A percentile compares a stretch with the other conserved stretches of the same genome.
Evolutionary conservation across 495 filamentous ascomycete genomes (phyloP).

Genomic region (Geopyxis carbonaria): DNA sequence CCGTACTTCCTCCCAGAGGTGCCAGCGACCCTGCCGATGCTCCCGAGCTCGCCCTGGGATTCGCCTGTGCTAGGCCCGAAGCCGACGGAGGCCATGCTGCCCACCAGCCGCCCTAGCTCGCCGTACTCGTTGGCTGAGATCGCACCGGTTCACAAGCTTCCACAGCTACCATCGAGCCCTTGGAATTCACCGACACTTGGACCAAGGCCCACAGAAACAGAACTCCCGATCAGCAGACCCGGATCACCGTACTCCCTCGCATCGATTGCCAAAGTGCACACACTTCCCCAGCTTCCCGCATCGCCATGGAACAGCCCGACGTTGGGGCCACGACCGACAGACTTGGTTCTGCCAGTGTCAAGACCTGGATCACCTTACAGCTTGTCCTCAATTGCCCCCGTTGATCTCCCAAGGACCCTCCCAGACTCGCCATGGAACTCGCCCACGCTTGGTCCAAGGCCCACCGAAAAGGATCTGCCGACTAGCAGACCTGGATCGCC

Average conservation of each 20-base stretch:
- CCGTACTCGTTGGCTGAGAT: neutral
- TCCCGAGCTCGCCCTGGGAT: conserved; percentile 1
- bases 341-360: conserved; percentile 4
- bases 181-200: conserved; percentile 4
- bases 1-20: neutral
- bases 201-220: neutral
- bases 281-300: neutral
- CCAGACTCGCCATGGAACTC: conserved; percentile 2
- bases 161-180: conserved; percentile 2
- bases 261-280: neutral
- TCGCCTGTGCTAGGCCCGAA: neutral
- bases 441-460: neutral
- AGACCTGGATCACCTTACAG: conserved; percentile 4
- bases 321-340: neutral
- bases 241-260: conserved; percentile 1
- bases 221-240: neutral
- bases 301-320: conserved; percentile 2
- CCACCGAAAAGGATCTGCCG: conserved; percentile 1
- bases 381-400: neutral
- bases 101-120: conserved; percentile 2
- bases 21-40: neutral
- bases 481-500: neutral
- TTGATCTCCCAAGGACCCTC: neutral
- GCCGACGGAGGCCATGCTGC: neutral
- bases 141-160: neutral